These are phyloP conservation scores for Aspergillus tanneri DNA, from an alignment of 2,329 filamentous ascomycete genomes.

Conservation along the genomic window DNA sequence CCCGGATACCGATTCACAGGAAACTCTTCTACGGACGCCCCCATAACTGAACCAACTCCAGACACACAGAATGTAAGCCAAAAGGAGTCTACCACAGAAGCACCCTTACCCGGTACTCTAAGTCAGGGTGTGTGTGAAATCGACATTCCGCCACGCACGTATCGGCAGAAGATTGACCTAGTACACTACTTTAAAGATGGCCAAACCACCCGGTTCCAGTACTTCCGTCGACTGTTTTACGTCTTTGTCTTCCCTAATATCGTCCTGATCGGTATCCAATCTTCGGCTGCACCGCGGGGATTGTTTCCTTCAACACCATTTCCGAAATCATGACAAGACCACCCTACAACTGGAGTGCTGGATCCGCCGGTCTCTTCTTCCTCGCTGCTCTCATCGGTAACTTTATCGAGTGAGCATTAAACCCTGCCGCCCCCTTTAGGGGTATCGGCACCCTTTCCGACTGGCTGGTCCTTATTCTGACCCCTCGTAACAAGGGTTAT, in stretches of 20 bases:
- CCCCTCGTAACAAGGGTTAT: conserved; percentile 35
- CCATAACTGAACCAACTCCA: not conserved
- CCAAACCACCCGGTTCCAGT: conserved; percentile 40
- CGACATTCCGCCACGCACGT: conserved; percentile 23
- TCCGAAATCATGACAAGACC: conserved; percentile 38
- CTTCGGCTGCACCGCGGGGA: conserved; percentile 43
- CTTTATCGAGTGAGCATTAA: conserved; percentile 27
- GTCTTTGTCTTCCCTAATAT: conserved; percentile 43
- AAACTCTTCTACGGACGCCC: not conserved
- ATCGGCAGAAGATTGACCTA: conserved; percentile 25
- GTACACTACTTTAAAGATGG: conserved; percentile 33
- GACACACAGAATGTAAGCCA: not conserved
- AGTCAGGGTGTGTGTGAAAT: conserved; percentile 19
- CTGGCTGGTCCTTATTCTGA: conserved; percentile 33
- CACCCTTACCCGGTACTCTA: conserved; percentile 16
- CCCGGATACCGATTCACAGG: conserved; percentile 32
- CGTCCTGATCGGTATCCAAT: conserved; percentile 41
- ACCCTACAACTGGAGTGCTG: conserved; percentile 38
- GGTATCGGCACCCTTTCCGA: conserved; percentile 36
- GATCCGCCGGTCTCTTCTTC: conserved; percentile 33
- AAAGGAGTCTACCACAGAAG: conserved; percentile 8
- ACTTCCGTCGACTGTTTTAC: conserved; percentile 42
- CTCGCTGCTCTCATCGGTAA: conserved; percentile 36
- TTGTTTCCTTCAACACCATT: conserved; percentile 43
- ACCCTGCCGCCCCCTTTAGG: conserved; percentile 28